Percentiles rank a stretch among this genome's conserved stretches.
These are phyloP conservation scores for Amaranthus palmeri DNA, from an alignment of 148 eudicot genomes.

Conservation along the genomic window DNA sequence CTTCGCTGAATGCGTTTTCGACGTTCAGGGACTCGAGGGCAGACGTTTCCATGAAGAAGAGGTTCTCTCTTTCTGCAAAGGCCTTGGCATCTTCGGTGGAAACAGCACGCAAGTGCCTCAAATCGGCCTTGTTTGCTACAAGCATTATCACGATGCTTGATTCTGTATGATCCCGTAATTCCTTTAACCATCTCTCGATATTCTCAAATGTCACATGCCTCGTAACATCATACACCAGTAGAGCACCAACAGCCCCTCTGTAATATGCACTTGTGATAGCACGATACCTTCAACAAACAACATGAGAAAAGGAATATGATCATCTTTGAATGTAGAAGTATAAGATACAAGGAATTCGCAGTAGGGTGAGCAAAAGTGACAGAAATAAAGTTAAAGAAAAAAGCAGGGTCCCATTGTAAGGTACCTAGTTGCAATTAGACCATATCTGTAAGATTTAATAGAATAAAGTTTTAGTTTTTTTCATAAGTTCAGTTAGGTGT, in stretches of 20 bases:
- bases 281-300: conserved; percentile 34
- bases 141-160: conserved; percentile 46
- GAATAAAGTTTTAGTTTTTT: not conserved
- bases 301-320: conserved; percentile 1
- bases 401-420: not conserved
- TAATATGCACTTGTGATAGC: conserved; percentile 57
- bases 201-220: conserved; percentile 44
- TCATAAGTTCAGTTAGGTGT: not conserved
- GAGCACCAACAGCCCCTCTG: conserved; percentile 51
- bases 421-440: not conserved
- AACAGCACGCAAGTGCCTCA: conserved; percentile 48
- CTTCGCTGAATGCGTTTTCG: conserved; percentile 42
- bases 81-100: conserved; percentile 43
- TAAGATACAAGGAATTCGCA: not conserved
- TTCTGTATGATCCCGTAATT: conserved; percentile 47
- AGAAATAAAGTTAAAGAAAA: not conserved
- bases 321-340: not conserved
- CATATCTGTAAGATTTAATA: not conserved
- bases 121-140: conserved; percentile 46
- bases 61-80: conserved; percentile 38
- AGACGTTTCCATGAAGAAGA: conserved; percentile 47
- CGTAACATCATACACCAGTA: conserved; percentile 46
- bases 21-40: conserved; percentile 49
- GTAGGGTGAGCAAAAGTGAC: not conserved
- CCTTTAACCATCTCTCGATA: conserved; percentile 51